Percentiles rank a stretch among this genome's conserved stretches.
Evolutionary conservation across 1,284 basidiomycete species (phyloP).

Genomic region (Ceratorhiza oryzae-sativae): DNA sequence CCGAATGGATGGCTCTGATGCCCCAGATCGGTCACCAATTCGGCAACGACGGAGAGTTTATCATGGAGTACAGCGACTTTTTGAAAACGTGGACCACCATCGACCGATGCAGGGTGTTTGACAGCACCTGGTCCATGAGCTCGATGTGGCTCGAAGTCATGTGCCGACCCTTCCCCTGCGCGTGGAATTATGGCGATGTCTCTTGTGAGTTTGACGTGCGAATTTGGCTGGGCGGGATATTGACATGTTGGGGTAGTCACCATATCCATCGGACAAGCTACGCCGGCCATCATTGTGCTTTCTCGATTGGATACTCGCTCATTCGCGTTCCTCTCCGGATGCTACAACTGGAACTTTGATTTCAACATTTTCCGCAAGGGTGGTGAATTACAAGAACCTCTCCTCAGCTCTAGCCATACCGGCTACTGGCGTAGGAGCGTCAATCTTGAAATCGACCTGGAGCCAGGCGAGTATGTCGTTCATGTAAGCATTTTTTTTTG

Average conservation of each 20-base stretch:
- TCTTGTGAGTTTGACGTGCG: conserved; percentile 52
- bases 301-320: conserved; percentile 59
- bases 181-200: conserved; percentile 60
- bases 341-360: conserved; percentile 55
- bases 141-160: conserved; percentile 58
- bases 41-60: conserved; percentile 61
- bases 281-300: conserved; percentile 57
- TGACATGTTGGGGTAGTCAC: conserved; percentile 51
- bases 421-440: conserved; percentile 53
- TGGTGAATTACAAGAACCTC: conserved; percentile 46
- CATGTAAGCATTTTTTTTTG: conserved; percentile 53
- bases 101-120: conserved; percentile 59
- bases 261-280: conserved; percentile 52
- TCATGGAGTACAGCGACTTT: conserved; percentile 66
- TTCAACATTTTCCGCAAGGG: conserved; percentile 59
- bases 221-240: background rate
- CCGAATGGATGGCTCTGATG: conserved; percentile 54
- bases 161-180: conserved; percentile 51
- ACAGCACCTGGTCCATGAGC: conserved; percentile 58
- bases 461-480: conserved; percentile 61
- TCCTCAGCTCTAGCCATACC: conserved; percentile 53
- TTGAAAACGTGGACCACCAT: conserved; percentile 57
- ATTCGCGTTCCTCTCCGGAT: conserved; percentile 53
- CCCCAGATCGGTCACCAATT: conserved; percentile 54
- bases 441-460: conserved; percentile 54